Percentiles rank a stretch among this genome's conserved stretches.
Evolutionary conservation across 116 monocot species (phyloP).

Genomic region (Iris pallida): DNA sequence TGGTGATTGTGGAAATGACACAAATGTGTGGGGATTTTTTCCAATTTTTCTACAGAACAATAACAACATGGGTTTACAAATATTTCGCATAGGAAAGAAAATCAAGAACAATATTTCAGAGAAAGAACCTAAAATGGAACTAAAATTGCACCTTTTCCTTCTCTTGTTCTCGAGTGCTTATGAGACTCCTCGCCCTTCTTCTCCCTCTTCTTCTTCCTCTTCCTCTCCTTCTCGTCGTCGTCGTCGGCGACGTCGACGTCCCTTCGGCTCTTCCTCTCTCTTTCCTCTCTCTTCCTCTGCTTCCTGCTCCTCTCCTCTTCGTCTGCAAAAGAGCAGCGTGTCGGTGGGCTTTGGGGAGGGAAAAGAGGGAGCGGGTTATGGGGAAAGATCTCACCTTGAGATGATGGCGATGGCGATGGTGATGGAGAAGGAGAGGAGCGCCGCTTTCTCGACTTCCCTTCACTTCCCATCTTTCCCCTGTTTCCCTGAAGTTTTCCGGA

Average conservation of each 20-base stretch:
- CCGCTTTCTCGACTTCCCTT: constrained; percentile 22
- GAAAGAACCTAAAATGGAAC: background rate
- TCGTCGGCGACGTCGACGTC: constrained; percentile 1
- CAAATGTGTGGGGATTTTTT: too few relatives aligned
- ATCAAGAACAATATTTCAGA: background rate
- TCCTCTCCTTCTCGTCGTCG: background rate
- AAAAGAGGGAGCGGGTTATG: background rate
- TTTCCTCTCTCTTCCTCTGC: constrained; percentile 20
- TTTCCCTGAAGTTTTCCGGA: background rate
- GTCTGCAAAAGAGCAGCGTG: constrained; percentile 10
- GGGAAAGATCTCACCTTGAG: constrained; percentile 6
- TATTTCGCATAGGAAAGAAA: background rate
- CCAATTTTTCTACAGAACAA: background rate
- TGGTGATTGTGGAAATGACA: too few relatives aligned
- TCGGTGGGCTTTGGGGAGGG: background rate
- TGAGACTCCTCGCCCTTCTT: constrained; percentile 19
- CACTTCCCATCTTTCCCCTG: constrained; percentile 19
- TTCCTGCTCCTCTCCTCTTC: constrained; percentile 15
- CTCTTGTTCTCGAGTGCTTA: constrained; percentile 15
- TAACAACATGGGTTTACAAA: background rate
- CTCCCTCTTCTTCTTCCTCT: constrained; percentile 19
- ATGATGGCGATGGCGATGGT: background rate
- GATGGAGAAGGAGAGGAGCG: constrained; percentile 19
- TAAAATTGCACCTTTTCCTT: constrained; percentile 12
- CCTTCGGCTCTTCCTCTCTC: constrained; percentile 14